A percentile compares a stretch with the other conserved stretches of the same genome.
These are phyloP conservation scores for Trichoderma orchidacearum DNA, from an alignment of 495 filamentous ascomycete genomes.

Conservation along the genomic window DNA sequence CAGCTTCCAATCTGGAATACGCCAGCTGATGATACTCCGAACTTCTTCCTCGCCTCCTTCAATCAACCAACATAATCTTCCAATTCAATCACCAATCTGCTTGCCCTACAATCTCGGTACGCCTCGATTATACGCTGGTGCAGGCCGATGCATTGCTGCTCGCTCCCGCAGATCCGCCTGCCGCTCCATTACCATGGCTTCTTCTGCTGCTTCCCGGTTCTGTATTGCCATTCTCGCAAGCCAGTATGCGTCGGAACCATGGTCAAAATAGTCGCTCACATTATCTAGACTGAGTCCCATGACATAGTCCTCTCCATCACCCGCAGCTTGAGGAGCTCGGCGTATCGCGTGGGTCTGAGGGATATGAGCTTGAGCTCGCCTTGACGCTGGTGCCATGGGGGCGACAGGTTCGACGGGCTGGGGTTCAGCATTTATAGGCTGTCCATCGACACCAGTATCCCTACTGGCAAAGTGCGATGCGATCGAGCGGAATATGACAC, in stretches of 20 bases:
- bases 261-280: neutral
- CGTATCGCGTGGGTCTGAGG: neutral
- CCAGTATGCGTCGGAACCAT: neutral
- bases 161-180: neutral
- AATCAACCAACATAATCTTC: too few relatives aligned
- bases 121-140: neutral
- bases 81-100: neutral
- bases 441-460: neutral
- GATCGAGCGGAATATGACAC: neutral
- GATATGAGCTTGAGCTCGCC: neutral
- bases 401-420: neutral
- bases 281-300: neutral
- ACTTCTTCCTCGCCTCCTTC: too few relatives aligned
- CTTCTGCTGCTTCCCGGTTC: neutral
- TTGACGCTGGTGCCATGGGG: neutral
- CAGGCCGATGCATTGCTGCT: neutral
- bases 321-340: neutral
- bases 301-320: neutral
- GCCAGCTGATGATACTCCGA: too few relatives aligned
- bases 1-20: too few relatives aligned
- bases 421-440: neutral
- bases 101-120: neutral
- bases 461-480: neutral
- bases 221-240: neutral
- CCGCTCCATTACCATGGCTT: neutral